Evolutionary conservation across 495 filamentous ascomycete genomes (phyloP), one percentile per base, ranked within the genome.

Genomic region (Trichoderma reesei): DNA sequence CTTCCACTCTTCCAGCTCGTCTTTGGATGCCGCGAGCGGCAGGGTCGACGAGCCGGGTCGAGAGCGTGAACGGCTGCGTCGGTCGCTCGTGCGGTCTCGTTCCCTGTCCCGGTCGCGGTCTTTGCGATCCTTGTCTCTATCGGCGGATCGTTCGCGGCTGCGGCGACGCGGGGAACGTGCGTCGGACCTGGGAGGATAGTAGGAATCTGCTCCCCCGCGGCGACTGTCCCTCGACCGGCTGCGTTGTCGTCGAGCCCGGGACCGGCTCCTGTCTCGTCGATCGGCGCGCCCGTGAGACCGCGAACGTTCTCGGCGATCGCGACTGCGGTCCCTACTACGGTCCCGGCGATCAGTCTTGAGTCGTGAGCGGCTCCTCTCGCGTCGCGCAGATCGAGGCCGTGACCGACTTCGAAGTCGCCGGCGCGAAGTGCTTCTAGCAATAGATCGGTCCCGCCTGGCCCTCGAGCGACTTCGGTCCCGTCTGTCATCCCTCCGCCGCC

Each of bases 1-100:
- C 65, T 83, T 83, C 79, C 78, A 79, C 3, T 74, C 76, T 69
- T 78, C 78, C 37, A 69, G 69, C 26, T 74, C 75, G 16, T 69
- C 68, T 20, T 67, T 69, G 63, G 68, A 69, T 9, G 74, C 59
- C 39, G 75, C 67, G 1, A 71, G 74, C 7, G 72, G 69, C 18
- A 66, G 66, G 0, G 64, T 39, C 41, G 59, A 63, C 3, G 63
- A 64, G 20, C 42, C 65, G 7, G 69, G 69, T 11, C 73, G 72
- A 20, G 76, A 77, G 10, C 72, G 72, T 13, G 75, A 78, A 11
- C 72, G 74, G 63, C 75, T 78, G 60, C 65, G 70, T n/a, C 72
- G 75, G 60, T 67, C 66, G 36, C 60, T 66, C 7, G 67, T 67
- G 13, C 71, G 72, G 9, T 72, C 69, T 34, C 63, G 63, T 42